Base-by-base conservation (phyloP, 768 basidiomycete genomes). In the Tulasnella calospora region DNA sequence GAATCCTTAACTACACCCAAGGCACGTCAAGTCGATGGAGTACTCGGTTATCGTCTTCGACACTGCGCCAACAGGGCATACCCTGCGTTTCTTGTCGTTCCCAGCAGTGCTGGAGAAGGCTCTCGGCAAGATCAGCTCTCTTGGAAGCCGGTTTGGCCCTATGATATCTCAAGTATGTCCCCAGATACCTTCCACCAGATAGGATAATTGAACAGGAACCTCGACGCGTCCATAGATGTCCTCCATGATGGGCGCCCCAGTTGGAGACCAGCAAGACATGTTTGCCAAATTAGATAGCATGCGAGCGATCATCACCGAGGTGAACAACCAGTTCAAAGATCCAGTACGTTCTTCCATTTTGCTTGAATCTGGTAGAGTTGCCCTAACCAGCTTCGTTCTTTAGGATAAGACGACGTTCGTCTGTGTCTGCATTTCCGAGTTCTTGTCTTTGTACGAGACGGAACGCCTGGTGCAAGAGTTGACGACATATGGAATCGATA, bases 21-120 rank as follows among this genome's bases (percentile, higher is more conserved):
- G 96, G 84, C 97, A 99, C 84, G 98, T 99, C 85, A 98, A 99
- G 85, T 98, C 97, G 27, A 99, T 99, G 96, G 92, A 98, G 85
- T 99, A 96, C 88, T 97, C 95, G n/a, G 96, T 98, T 79, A 99
- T 99, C 83, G 96, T 99, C 46, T 99, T 99, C 83, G 98, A 99
- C 83, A 99, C 98, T 1, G 98, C 98, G 46, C 98, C 98, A 2
- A 99, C 98, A 3, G 98, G 98, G 0, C 98, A 99, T 85, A 99
- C 98, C 0, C 89, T 99, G 8, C 95, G 98, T 61, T 99, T 99
- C 88, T 87, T 99, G 57, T 98, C 96, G n/a, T 99, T 99, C 89
- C 98, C 98, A 0, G 93, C 92, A 27, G 98, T 99, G 7, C 88
- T 99, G 12, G 98, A 99, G 85, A 99, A 99, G 84, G 98, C 98